Base-by-base conservation (phyloP, 768 basidiomycete genomes). In the Scleroderma citrinum region DNA sequence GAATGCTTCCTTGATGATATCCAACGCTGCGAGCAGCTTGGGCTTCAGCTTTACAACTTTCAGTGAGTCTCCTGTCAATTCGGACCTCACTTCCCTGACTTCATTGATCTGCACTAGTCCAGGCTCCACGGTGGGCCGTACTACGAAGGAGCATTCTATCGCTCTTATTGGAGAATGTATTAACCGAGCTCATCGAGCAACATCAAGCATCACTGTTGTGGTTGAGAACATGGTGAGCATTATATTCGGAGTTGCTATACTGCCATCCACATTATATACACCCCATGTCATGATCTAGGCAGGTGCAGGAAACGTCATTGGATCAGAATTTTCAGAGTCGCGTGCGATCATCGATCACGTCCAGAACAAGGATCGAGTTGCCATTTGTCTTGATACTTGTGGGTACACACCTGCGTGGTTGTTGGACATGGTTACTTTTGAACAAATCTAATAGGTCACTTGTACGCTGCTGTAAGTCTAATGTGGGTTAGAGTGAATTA, bases 311-410 rank as follows among this genome's bases (percentile, higher is more conserved):
- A 92, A 91, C 56, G 76, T 89, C 38, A 75, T 92, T 39, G 90
- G 91, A 0, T 80, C 82, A 2, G 72, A 75, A 23, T 89, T 92
- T 56, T 64, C 73, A 5, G 81, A 93, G 50, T 60, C 93, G 7
- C 76, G 73, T 1, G 71, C 68, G 2, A 90, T 93, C 42, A 92
- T 94, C 38, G 60, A 70, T 0, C 69, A 71, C 19, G 85, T 93
- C 2, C 71, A 83, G 3, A 81, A 92, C 59, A 92, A 92, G 65
- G 68, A 69, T 0, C 66, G 91, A 40, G 80, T 93, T 2, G 86
- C 88, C 0, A 83, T 92, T 5, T 93, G 91, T 63, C 68, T 94
- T 36, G 90, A 94, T 65, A 92, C 92, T 0, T 93, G 91, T 83
- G 56, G 26, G 62, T 44, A 72, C 65, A 5, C 17, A 29, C 37